Base-by-base conservation (phyloP, 768 basidiomycete genomes). In the Pleurotus eryngii region DNA sequence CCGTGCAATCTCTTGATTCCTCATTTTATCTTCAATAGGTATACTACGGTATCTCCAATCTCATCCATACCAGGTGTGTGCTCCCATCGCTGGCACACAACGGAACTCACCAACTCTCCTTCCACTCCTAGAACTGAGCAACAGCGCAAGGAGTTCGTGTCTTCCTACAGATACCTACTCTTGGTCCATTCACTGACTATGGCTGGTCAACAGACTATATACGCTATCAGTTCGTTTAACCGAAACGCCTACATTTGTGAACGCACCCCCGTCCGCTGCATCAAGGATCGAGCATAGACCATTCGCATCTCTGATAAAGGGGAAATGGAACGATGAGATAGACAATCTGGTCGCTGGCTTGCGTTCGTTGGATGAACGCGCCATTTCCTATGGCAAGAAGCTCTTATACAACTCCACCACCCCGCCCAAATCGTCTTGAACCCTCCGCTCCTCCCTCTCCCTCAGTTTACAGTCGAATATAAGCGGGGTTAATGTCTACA, bases 21-120 rank as follows among this genome's bases (percentile, higher is more conserved):
- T 20, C 45, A 42, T 20, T 39, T 24, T 50, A 38, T 22, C 17
- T 18, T 20, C 27, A 55, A 9, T 60, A 85, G 86, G 75, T 87
- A 4, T 89, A 88, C 70, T 88, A 88, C 68, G 86, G 85, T 20
- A 85, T 88, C 65, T 87, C 86, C 2, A 83, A 79, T 63, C 65
- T 86, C 68, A 85, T 88, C 48, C 77, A 81, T 49, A 78, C 79
- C 46, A 76, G 77, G 86, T 84, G 53, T 40, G 76, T 64, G 45
- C 24, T 42, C 38, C 43, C 43, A 47, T 57, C 46, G 24, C 20
- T 35, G 30, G 11, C 11, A 35, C 30, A 4, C 30, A 35, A 35
- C 30, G 7, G 8, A 35, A 11, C 11, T 35, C 30, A 35, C 30
- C 30, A 4, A 9, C 30, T 11, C 2, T 1, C 4, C 27, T 26